Percentiles rank a stretch among this genome's conserved stretches.
phyloP scores from a whole-genome alignment of 2,329 filamentous ascomycete genomes.

The Colletotrichum trifolii region DNA sequence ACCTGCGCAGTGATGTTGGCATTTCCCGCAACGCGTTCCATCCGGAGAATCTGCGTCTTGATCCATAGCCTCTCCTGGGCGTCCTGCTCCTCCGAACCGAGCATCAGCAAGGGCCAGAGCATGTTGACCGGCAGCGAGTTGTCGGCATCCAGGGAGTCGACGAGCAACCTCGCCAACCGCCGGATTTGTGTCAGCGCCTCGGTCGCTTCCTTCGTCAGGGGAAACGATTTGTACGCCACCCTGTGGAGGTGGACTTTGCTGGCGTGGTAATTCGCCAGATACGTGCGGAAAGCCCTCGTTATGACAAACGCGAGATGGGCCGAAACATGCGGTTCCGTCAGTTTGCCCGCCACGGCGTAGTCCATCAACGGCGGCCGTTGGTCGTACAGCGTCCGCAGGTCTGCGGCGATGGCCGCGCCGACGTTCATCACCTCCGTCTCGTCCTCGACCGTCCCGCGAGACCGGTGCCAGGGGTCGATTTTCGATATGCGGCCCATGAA shows the following conservation, averaged over 20 bases:
- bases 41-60: slow-evolving; percentile 57
- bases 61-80: slow-evolving; percentile 61
- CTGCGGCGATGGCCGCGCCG: slow-evolving; percentile 60
- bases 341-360: slow-evolving; percentile 62
- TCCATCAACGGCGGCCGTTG: slow-evolving; percentile 66
- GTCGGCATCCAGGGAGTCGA: slow-evolving; percentile 51
- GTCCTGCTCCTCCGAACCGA: slow-evolving; percentile 65
- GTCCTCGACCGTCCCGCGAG: slow-evolving; percentile 65
- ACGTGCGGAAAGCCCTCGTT: slow-evolving; percentile 65
- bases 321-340: slow-evolving; percentile 60
- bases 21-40: slow-evolving; percentile 58
- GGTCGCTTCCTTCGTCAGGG: slow-evolving; percentile 60
- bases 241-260: slow-evolving; percentile 67
- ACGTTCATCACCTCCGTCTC: slow-evolving; percentile 69
- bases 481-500: slow-evolving; percentile 67
- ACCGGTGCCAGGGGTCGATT: slow-evolving; percentile 67
- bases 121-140: slow-evolving; percentile 65
- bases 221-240: slow-evolving; percentile 65
- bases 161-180: slow-evolving; percentile 57
- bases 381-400: slow-evolving; percentile 62
- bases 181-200: slow-evolving; percentile 62
- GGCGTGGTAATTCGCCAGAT: slow-evolving; percentile 67
- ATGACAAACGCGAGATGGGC: slow-evolving; percentile 60
- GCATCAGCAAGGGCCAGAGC: slow-evolving; percentile 68
- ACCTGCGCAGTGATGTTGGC: slow-evolving; percentile 58